These are phyloP conservation scores for Tylopilus rubrobrunneus DNA, from an alignment of 768 basidiomycete genomes.

Conservation along the genomic window DNA sequence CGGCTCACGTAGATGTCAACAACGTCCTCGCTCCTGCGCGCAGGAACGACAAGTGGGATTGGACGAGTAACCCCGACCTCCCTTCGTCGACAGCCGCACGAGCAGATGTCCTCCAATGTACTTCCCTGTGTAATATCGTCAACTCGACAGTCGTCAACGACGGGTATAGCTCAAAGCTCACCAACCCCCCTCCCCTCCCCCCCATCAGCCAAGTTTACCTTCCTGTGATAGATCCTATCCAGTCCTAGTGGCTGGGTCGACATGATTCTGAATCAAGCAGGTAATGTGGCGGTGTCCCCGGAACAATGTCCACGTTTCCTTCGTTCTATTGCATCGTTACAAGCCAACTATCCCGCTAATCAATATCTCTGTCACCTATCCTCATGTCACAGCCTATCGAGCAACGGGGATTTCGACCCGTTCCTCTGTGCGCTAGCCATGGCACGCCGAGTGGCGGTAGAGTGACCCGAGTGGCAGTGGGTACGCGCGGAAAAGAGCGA, in stretches of 20 bases:
- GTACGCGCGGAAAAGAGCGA: too few relatives aligned
- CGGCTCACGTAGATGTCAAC: slow-evolving; percentile 61
- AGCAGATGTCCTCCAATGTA: slow-evolving; percentile 56
- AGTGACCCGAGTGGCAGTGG: slow-evolving; percentile 1
- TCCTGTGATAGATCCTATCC: slow-evolving; percentile 9
- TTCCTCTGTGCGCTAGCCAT: slow-evolving; percentile 34
- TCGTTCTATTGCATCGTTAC: slow-evolving; percentile 11
- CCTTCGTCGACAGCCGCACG: slow-evolving; percentile 53
- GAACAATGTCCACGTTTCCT: background rate
- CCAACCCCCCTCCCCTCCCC: slow-evolving; percentile 25
- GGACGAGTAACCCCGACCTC: slow-evolving; percentile 40
- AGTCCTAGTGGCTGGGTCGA: background rate
- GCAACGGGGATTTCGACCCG: slow-evolving; percentile 24
- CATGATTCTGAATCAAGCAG: background rate
- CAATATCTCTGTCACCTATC: slow-evolving; percentile 27
- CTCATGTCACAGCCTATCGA: slow-evolving; percentile 33
- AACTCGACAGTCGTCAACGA: background rate
- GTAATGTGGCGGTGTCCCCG: background rate
- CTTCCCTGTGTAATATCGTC: slow-evolving; percentile 40
- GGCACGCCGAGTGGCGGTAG: slow-evolving; percentile 26
- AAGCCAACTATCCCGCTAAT: slow-evolving; percentile 20
- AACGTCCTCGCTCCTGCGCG: slow-evolving; percentile 64
- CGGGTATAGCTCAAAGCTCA: slow-evolving; percentile 16
- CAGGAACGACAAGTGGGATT: slow-evolving; percentile 60
- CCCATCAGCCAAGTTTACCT: slow-evolving; percentile 20